These are phyloP conservation scores for Spinellus fusiger DNA, from an alignment of 192 early-diverging fungal species.

Conservation along the genomic window DNA sequence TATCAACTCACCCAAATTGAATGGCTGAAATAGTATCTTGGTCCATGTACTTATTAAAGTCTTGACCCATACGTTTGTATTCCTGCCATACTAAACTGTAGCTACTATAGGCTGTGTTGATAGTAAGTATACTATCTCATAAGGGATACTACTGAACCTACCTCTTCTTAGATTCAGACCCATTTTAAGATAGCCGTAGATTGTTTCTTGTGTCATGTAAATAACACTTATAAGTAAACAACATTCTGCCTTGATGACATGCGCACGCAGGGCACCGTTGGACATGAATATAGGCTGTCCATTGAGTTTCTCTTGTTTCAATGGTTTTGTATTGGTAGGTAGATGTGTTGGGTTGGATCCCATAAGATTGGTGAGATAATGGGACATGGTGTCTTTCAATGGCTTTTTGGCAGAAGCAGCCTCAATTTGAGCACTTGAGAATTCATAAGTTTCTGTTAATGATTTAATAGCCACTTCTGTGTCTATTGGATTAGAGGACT, in stretches of 20 bases:
- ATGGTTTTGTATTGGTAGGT: slow-evolving; percentile 21
- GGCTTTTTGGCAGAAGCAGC: slow-evolving; percentile 39
- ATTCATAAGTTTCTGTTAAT: slow-evolving; percentile 33
- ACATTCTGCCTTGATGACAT: slow-evolving; percentile 46
- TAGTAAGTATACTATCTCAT: slow-evolving; percentile 29
- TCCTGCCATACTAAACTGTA: slow-evolving; percentile 35
- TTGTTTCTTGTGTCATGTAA: slow-evolving; percentile 40
- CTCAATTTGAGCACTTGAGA: slow-evolving; percentile 45
- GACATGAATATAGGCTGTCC: slow-evolving; percentile 31
- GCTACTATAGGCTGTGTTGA: slow-evolving; percentile 24
- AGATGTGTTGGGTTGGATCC: slow-evolving; percentile 26
- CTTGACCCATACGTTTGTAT: slow-evolving; percentile 34
- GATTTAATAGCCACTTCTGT: slow-evolving; percentile 35
- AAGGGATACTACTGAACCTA: slow-evolving; percentile 34
- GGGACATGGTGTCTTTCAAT: slow-evolving; percentile 24
- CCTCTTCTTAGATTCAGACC: slow-evolving; percentile 50
- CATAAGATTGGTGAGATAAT: slow-evolving; percentile 38
- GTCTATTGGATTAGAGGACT: slow-evolving; percentile 43
- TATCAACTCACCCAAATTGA: slow-evolving; percentile 28
- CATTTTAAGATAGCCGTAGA: slow-evolving; percentile 45
- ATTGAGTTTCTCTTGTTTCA: slow-evolving; percentile 11
- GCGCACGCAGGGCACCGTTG: slow-evolving; percentile 46
- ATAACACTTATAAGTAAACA: slow-evolving; percentile 44
- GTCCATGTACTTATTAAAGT: slow-evolving; percentile 27
- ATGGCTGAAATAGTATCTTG: slow-evolving; percentile 32